Percentiles rank a stretch among this genome's conserved stretches.
Evolutionary conservation across 2,329 filamentous ascomycete genomes (phyloP).

Genomic region (Talaromyces sp.): DNA sequence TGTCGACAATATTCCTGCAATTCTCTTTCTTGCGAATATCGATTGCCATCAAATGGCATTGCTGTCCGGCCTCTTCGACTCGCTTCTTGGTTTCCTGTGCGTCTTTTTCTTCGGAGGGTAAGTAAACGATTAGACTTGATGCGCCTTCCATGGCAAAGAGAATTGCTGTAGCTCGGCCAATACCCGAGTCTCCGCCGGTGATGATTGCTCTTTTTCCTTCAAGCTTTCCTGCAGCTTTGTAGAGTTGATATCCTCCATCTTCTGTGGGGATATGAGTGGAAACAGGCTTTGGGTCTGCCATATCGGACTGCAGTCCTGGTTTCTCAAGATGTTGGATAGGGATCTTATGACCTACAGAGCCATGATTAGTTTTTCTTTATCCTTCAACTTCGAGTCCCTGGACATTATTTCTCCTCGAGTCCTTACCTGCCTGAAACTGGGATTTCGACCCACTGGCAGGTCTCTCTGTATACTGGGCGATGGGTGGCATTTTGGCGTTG

Average conservation of each 20-base stretch:
- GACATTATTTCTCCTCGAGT: no score
- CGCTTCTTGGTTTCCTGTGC: conserved; percentile 72
- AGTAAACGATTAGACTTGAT: conserved; percentile 71
- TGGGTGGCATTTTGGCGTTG: conserved; percentile 17
- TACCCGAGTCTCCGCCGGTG: conserved; percentile 79
- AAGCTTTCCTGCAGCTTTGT: conserved; percentile 76
- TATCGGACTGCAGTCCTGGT: conserved; percentile 58
- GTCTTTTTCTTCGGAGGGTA: conserved; percentile 75
- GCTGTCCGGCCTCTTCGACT: conserved; percentile 67
- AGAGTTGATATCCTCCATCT: conserved; percentile 68
- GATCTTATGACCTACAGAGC: conserved; percentile 49
- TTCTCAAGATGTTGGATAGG: conserved; percentile 56
- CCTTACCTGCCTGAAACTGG: conserved; percentile 38
- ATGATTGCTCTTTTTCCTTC: conserved; percentile 75
- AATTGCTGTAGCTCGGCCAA: conserved; percentile 74
- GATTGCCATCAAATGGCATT: conserved; percentile 65
- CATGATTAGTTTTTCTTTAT: neutral
- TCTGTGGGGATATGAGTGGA: conserved; percentile 68
- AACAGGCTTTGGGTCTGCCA: conserved; percentile 61
- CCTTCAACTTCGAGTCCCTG: no score
- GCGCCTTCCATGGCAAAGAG: conserved; percentile 82
- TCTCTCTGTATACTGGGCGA: conserved; percentile 18
- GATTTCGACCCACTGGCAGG: conserved; percentile 30
- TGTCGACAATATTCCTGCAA: conserved; percentile 70
- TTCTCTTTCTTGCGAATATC: conserved; percentile 68